Evolutionary conservation across 2,329 filamentous ascomycete species (phyloP).

Genomic region (Fusarium torulosum): DNA sequence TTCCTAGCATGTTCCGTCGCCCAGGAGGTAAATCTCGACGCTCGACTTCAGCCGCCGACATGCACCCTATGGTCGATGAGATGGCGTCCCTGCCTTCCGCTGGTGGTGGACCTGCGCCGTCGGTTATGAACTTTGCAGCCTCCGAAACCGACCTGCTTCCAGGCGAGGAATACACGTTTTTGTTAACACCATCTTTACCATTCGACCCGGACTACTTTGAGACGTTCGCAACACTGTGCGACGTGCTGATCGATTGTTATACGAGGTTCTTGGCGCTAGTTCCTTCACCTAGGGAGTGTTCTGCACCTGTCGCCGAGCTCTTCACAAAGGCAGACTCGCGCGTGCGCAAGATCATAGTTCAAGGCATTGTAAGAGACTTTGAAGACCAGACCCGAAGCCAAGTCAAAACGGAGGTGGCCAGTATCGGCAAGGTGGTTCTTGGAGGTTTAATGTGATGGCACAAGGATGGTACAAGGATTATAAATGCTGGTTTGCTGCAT

Average conservation of each 20-base stretch:
- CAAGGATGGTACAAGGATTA: neutral
- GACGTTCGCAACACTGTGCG: slow-evolving; percentile 95
- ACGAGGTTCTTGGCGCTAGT: slow-evolving; percentile 81
- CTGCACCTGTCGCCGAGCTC: slow-evolving; percentile 78
- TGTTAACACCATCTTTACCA: slow-evolving; percentile 91
- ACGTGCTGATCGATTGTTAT: slow-evolving; percentile 95
- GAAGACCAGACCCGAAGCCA: slow-evolving; percentile 85
- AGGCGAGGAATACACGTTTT: slow-evolving; percentile 87
- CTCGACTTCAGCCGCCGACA: slow-evolving; percentile 62
- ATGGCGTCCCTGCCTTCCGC: slow-evolving; percentile 46
- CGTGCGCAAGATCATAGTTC: slow-evolving; percentile 89
- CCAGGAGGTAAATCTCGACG: slow-evolving; percentile 69
- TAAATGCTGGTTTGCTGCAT: slow-evolving; percentile 5
- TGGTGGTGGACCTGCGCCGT: slow-evolving; percentile 51
- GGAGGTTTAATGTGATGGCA: slow-evolving; percentile 78
- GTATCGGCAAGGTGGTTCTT: slow-evolving; percentile 88
- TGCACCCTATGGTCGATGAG: slow-evolving; percentile 52
- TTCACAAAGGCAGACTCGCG: slow-evolving; percentile 91
- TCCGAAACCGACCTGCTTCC: slow-evolving; percentile 76
- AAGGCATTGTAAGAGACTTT: slow-evolving; percentile 90
- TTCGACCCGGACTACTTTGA: slow-evolving; percentile 98
- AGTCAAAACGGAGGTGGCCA: slow-evolving; percentile 84
- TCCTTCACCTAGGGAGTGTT: slow-evolving; percentile 79
- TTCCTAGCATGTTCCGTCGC: slow-evolving; percentile 86
- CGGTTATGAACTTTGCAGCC: slow-evolving; percentile 69